phyloP scores from a whole-genome alignment of 2,329 filamentous ascomycete species.

The Elsinoe ampelina region DNA sequence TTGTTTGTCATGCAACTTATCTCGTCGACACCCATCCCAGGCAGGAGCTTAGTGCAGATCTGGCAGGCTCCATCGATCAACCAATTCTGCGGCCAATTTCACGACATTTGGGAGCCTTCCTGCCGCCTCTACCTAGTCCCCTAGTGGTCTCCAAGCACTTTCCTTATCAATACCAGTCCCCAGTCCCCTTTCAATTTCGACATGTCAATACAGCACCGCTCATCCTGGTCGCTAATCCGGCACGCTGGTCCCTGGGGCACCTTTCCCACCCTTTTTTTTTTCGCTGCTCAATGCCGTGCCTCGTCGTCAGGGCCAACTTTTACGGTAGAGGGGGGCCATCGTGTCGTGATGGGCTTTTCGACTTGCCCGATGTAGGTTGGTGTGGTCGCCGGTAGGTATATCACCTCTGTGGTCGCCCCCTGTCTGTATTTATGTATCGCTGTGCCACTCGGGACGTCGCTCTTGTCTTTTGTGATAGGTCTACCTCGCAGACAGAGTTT shows the following conservation, averaged over 20 bases:
- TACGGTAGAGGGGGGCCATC: neutral
- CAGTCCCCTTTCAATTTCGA: neutral
- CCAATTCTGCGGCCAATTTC: neutral
- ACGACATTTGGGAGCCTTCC: too few species aligned
- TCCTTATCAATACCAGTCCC: conserved; percentile 11
- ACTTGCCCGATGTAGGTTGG: conserved; percentile 8
- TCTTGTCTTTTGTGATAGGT: conserved; percentile 1
- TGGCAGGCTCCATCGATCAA: neutral
- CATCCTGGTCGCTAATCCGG: neutral
- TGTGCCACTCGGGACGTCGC: neutral
- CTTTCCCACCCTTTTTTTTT: too few species aligned
- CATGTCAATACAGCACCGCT: neutral
- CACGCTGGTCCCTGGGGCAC: neutral
- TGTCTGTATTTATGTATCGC: neutral
- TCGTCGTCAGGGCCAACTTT: neutral
- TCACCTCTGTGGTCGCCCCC: neutral
- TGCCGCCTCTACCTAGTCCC: too few species aligned
- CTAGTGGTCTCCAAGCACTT: conserved; percentile 4
- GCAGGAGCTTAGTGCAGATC: neutral
- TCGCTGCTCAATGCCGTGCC: too few species aligned
- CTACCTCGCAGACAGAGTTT: conserved; percentile 4
- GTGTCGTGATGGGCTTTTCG: neutral
- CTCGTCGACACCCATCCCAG: neutral
- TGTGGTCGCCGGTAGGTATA: neutral
- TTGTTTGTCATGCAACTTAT: neutral